Percentiles rank a stretch among this genome's conserved stretches.
These are phyloP conservation scores for Aspergillus ibericus DNA, from an alignment of 2,329 filamentous ascomycete species.

Conservation along the genomic window DNA sequence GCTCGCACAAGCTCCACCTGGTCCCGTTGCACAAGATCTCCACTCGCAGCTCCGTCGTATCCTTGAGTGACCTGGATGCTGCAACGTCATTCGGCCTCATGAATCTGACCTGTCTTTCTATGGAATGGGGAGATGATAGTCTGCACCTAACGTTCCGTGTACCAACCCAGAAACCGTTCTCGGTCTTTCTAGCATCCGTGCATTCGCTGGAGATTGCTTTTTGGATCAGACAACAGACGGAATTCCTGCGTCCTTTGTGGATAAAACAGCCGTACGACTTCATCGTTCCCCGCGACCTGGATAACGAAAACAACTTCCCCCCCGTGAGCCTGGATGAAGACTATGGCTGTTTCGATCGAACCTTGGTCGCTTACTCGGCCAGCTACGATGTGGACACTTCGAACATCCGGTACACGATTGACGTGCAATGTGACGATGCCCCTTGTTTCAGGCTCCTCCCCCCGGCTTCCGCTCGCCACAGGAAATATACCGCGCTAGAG, in stretches of 20 bases:
- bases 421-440: constrained; percentile 63
- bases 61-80: constrained; percentile 51
- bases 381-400: constrained; percentile 67
- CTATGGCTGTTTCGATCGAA: constrained; percentile 65
- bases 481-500: constrained; percentile 61
- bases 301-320: constrained; percentile 51
- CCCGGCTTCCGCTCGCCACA: constrained; percentile 50
- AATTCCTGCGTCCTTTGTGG: constrained; percentile 66
- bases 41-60: constrained; percentile 56
- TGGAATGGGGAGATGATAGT: constrained; percentile 64
- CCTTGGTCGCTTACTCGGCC: constrained; percentile 67
- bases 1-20: constrained; percentile 68
- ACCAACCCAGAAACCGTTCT: constrained; percentile 57
- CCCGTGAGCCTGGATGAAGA: constrained; percentile 56
- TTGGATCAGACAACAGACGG: constrained; percentile 60
- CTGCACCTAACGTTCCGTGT: constrained; percentile 65
- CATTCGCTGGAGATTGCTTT: constrained; percentile 65
- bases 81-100: constrained; percentile 63
- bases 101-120: constrained; percentile 59
- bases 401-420: constrained; percentile 65
- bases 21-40: constrained; percentile 63
- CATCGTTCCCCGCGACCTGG: constrained; percentile 57
- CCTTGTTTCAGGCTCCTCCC: constrained; percentile 65
- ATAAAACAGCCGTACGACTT: constrained; percentile 63
- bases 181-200: constrained; percentile 63